Evolutionary conservation across 2,329 filamentous ascomycete genomes (phyloP).

Genomic region (Diplocarpon mali): DNA sequence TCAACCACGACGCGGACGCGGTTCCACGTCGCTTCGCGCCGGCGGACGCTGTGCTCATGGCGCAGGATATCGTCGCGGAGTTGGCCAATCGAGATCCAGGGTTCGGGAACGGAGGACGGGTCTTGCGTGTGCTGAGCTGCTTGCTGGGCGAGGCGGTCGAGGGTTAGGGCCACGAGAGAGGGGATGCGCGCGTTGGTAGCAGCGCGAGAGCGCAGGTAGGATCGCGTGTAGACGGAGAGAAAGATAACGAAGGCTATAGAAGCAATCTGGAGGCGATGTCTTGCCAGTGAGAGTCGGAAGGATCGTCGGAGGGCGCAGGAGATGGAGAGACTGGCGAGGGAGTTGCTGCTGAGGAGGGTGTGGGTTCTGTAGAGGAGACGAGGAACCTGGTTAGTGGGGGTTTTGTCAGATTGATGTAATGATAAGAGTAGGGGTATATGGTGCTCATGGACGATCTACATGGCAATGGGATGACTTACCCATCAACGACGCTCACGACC

Average conservation of each 20-base stretch:
- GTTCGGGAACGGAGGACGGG: conserved; percentile 53
- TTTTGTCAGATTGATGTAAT: conserved; percentile 40
- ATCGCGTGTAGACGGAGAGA: conserved; percentile 50
- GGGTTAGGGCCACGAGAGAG: conserved; percentile 68
- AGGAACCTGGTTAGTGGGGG: conserved; percentile 75
- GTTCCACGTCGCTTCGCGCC: conserved; percentile 75
- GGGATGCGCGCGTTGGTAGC: conserved; percentile 61
- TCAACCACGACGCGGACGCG: conserved; percentile 78
- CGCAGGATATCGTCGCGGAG: conserved; percentile 84
- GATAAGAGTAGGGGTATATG: conserved; percentile 21
- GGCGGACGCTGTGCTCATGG: conserved; percentile 62
- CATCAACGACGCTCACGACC: conserved; percentile 37
- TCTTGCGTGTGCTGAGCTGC: conserved; percentile 65
- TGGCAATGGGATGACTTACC: conserved; percentile 34
- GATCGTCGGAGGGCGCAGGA: conserved; percentile 68
- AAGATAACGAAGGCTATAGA: conserved; percentile 42
- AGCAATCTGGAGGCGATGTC: conserved; percentile 79
- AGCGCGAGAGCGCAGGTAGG: conserved; percentile 49
- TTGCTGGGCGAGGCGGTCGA: conserved; percentile 73
- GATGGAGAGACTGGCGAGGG: conserved; percentile 86
- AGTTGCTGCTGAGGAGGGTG: conserved; percentile 67
- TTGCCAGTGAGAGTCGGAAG: conserved; percentile 68
- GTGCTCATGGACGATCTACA: background rate
- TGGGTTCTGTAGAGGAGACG: conserved; percentile 61
- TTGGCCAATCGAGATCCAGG: conserved; percentile 79